Conservation (phyloP, 768 basidiomycete species). For the Mycena crocata region DNA sequence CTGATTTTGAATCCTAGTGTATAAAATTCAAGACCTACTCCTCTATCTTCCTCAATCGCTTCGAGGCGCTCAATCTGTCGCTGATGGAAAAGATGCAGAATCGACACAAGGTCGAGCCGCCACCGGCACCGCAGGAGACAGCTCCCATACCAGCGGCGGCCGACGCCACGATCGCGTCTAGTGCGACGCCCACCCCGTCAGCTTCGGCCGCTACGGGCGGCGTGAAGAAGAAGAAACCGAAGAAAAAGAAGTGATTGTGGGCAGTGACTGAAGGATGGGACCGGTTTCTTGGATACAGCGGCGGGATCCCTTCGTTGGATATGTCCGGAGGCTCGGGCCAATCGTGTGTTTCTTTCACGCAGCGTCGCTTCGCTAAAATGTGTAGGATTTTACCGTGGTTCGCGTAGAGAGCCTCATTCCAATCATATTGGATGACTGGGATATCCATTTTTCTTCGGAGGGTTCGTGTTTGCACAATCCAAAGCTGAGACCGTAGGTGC, state of each 20-base stretch:
- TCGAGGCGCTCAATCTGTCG: conserved; percentile 90
- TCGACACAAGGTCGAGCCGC: conserved; percentile 45
- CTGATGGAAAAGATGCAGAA: conserved; percentile 92
- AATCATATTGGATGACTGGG: too few relatives aligned
- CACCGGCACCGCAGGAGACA: conserved; percentile 30
- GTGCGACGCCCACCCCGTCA: conserved; percentile 44
- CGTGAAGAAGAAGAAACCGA: conserved; percentile 86
- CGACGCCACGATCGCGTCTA: conserved; percentile 41
- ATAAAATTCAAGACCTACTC: conserved; percentile 97
- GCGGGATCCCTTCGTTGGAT: conserved; percentile 9
- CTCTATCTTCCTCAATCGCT: conserved; percentile 95
- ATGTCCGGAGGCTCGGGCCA: neutral
- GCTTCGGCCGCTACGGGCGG: conserved; percentile 61
- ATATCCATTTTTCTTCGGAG: too few relatives aligned
- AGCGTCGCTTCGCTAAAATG: conserved; percentile 18
- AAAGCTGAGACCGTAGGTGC: too few relatives aligned
- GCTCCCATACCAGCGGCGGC: conserved; percentile 32
- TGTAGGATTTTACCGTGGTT: too few relatives aligned
- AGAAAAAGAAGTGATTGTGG: conserved; percentile 74
- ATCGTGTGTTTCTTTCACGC: conserved; percentile 20
- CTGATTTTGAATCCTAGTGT: conserved; percentile 64
- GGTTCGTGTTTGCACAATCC: too few relatives aligned
- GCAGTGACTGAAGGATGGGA: conserved; percentile 41
- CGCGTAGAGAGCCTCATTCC: too few relatives aligned
- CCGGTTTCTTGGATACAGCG: too few relatives aligned